These are phyloP conservation scores for Trypanosoma platydactyli DNA, from an alignment of 208 protist genomes.

Conservation along the genomic window DNA sequence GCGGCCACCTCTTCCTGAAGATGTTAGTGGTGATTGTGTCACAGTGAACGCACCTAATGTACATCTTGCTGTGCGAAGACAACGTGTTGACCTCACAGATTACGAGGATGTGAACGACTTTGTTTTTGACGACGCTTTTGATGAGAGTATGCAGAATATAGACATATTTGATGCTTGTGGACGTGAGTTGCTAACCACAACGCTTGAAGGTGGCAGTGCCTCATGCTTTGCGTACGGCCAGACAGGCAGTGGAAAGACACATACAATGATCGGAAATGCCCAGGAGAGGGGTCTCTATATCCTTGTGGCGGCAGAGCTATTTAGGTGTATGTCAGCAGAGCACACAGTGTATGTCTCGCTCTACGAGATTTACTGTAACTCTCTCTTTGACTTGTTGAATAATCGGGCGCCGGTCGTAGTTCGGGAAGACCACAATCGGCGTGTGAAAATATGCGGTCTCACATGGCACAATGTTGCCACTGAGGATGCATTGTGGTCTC, in stretches of 20 bases:
- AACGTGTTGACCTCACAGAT: slow-evolving; percentile 94
- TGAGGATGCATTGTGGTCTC: slow-evolving; percentile 57
- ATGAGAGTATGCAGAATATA: slow-evolving; percentile 65
- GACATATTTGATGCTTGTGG: slow-evolving; percentile 83
- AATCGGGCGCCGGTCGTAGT: slow-evolving; percentile 79
- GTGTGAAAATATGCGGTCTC: slow-evolving; percentile 91
- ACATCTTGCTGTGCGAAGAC: slow-evolving; percentile 61
- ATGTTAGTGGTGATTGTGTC: slow-evolving; percentile 54
- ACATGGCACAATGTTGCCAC: slow-evolving; percentile 64
- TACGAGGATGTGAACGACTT: slow-evolving; percentile 95
- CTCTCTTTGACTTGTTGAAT: slow-evolving; percentile 95
- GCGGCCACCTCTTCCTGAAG: slow-evolving; percentile 57
- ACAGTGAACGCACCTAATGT: slow-evolving; percentile 47
- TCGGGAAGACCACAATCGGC: slow-evolving; percentile 89
- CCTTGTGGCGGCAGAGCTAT: slow-evolving; percentile 90
- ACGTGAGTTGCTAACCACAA: slow-evolving; percentile 77
- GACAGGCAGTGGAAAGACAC: slow-evolving; percentile 86
- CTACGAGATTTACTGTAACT: slow-evolving; percentile 97
- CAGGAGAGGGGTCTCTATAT: slow-evolving; percentile 89
- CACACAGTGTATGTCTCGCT: slow-evolving; percentile 74
- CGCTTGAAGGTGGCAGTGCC: slow-evolving; percentile 91
- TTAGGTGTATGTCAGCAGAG: slow-evolving; percentile 42
- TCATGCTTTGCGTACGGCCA: slow-evolving; percentile 95
- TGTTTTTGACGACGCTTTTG: slow-evolving; percentile 93
- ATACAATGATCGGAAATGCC: slow-evolving; percentile 52